Evolutionary conservation across 306 rosid genomes (phyloP), one percentile per base, ranked within the genome.

Genomic region (Dryas alaskensis): DNA sequence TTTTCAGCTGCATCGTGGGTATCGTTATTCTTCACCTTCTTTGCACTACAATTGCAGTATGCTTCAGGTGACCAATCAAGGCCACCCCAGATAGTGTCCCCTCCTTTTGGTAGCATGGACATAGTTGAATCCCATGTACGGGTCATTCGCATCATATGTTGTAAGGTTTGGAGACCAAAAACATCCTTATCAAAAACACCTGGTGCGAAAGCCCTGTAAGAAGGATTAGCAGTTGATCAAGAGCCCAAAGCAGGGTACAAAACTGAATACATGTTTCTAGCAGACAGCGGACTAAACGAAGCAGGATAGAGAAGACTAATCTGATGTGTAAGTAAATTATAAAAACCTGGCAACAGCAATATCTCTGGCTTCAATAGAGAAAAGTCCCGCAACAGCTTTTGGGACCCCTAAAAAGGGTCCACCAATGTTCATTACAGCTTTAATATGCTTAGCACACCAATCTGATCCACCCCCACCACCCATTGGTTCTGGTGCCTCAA

Each of bases 21-120:
- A 78, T 64, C 80, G 58, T 88, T 85, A 74, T 69, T 85, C 86
- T 86, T 90, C 61, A 46, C 72, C 83, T 80, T 90, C 83, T 86
- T 88, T 13, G 81, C 84, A 73, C 79, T 70, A 74, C 89, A 90
- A 74, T 84, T 70, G 51, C 63, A 80, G 75, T 54, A 65, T 67
- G 77, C 93, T 72, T 90, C 96, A 59, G 96, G 92, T 69, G 96
- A 90, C 93, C 93, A 86, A 78, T 90, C 96, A 75, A 88, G 89
- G 78, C 89, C 79, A 77, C 96, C 96, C 96, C 96, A 90, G 67
- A 90, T 83, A 11, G 93, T 85, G 59, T 86, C 90, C 75, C 96
- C 96, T 0, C 96, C 96, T 85, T 90, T 90, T 65, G 96, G 96
- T 81, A 90, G 76, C 96, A 90, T 90, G 75, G 96, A 90, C 96